Base-by-base conservation (phyloP, 768 basidiomycete species). In the Phylloporus sp. region DNA sequence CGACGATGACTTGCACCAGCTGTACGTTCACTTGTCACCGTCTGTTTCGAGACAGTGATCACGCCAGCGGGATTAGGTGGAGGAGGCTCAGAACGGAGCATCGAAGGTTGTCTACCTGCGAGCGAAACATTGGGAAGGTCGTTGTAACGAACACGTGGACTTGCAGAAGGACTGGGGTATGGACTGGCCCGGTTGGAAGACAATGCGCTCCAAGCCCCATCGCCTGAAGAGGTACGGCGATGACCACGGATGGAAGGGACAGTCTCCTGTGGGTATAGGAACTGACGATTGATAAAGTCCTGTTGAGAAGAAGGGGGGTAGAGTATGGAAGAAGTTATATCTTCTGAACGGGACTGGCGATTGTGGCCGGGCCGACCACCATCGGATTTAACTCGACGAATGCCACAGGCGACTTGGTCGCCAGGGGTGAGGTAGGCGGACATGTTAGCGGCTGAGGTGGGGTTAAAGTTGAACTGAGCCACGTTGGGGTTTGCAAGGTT, bases 21-120 rank as follows among this genome's bases (percentile, higher is more conserved):
- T 43, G 94, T 97, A 53, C 91, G 85, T 35, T 85, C 84, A 31
- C 93, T 95, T 40, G 94, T 97, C 13, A 97, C 94, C 55, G 91
- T 92, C 65, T 81, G 85, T 68, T 88, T 89, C 27, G 81, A 77
- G 23, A 81, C 74, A 11, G 18, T 20, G 39, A 69, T 11, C 42
- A 28, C 0, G 26, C 53, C 60, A 6, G 43, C 4, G 3, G 40
- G 23, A 22, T 23, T 49, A 22, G 58, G 35, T 13, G 41, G 60
- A 27, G 53, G 23, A 28, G 45, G 24, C 2, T 61, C 64, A 2
- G 64, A 56, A 22, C 56, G 64, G 35, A 69, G 61, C 53, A 67
- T 53, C 47, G 64, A 56, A 15, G 58, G 45, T 38, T 44, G 36
- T 32, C 67, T 56, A 18, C 61, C 53, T 22, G 63, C 23, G 39